phyloP scores from a whole-genome alignment of 306 rosid species.

The Macrotyloma uniflorum region DNA sequence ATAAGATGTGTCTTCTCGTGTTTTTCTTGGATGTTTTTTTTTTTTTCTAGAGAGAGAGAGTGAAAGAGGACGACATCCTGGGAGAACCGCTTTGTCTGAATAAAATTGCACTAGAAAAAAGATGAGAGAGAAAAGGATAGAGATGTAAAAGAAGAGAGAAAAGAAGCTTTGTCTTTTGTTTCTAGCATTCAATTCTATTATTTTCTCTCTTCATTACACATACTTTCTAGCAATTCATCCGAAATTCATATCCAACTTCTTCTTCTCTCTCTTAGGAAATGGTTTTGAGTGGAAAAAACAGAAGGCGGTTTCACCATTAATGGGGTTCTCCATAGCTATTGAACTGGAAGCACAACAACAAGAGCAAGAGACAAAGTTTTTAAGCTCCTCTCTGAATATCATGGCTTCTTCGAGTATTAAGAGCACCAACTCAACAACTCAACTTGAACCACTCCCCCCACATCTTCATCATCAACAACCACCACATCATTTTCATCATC shows the following conservation, averaged over 20 bases:
- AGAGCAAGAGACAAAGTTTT: constrained; percentile 45
- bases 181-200: constrained; percentile 54
- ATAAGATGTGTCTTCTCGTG: too few species aligned
- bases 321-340: constrained; percentile 50
- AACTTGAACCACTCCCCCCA: constrained; percentile 49
- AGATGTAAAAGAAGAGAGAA: constrained; percentile 15
- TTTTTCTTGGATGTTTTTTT: too few species aligned
- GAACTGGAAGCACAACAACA: constrained; percentile 23
- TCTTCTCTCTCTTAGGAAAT: constrained; percentile 35
- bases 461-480: constrained; percentile 30
- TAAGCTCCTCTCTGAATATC: constrained; percentile 38
- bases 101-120: constrained; percentile 2
- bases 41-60: neutral
- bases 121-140: constrained; percentile 28
- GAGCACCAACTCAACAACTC: constrained; percentile 48
- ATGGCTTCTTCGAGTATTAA: constrained; percentile 75
- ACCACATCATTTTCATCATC: constrained; percentile 23
- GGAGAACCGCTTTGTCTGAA: constrained; percentile 59
- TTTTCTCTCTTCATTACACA: constrained; percentile 20
- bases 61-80: constrained; percentile 30
- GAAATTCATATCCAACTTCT: constrained; percentile 52
- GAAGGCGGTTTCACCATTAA: constrained; percentile 57
- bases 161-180: constrained; percentile 46
- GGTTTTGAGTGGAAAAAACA: constrained; percentile 38
- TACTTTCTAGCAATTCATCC: constrained; percentile 26